phyloP scores from a whole-genome alignment of 345 rosid species.

The Schrenkiella parvula region DNA sequence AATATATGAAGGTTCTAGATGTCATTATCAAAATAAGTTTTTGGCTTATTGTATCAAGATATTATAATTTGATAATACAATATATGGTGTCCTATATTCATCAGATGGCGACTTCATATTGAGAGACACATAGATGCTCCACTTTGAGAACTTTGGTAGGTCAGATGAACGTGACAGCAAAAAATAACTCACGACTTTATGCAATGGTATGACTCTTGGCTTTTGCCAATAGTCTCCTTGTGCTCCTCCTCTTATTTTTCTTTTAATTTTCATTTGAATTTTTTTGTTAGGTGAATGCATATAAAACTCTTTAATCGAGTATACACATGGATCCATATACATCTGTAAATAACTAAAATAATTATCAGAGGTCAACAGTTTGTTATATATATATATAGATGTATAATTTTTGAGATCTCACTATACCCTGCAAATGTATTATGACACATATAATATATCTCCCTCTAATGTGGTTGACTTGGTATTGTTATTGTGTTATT shows the following conservation, averaged over 20 bases:
- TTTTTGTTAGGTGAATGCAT: constrained; percentile 10
- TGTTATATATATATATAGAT: background rate
- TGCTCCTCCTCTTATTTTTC: constrained; percentile 1
- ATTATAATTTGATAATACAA: background rate
- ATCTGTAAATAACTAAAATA: background rate
- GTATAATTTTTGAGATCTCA: background rate
- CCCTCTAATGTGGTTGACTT: background rate
- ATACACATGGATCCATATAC: background rate
- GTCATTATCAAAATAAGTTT: constrained; percentile 3
- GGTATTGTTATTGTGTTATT: background rate
- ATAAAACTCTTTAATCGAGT: background rate
- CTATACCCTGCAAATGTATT: background rate
- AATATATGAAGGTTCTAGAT: background rate
- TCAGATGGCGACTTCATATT: constrained; percentile 1
- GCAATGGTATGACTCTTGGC: constrained; percentile 30
- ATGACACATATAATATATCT: background rate
- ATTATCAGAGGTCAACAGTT: background rate
- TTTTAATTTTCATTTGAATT: background rate
- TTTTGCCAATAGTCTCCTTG: constrained; percentile 27
- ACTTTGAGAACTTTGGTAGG: constrained; percentile 27
- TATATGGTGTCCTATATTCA: constrained; percentile 4
- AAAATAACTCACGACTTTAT: background rate
- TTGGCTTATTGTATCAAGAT: background rate
- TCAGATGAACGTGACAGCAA: constrained; percentile 29
- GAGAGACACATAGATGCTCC: constrained; percentile 27